Conservation (phyloP, 805 yeast species). For the Limtongia smithiae region DNA sequence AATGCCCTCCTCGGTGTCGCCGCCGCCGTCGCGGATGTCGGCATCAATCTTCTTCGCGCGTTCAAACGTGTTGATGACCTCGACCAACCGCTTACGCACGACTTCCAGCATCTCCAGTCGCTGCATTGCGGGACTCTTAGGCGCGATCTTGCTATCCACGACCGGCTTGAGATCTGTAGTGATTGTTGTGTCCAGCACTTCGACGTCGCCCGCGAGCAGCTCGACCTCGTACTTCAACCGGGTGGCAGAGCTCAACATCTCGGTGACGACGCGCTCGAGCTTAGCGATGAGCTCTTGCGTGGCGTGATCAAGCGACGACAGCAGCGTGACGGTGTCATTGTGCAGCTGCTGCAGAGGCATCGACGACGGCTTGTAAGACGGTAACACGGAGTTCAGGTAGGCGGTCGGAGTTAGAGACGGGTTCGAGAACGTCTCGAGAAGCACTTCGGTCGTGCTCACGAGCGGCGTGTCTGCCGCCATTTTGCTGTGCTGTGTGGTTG, state of each 20-base stretch:
- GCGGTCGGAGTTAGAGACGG: slow-evolving; percentile 21
- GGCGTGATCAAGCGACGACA: slow-evolving; percentile 25
- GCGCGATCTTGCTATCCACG: slow-evolving; percentile 17
- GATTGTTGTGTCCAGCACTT: slow-evolving; percentile 11
- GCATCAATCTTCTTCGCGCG: slow-evolving; percentile 17
- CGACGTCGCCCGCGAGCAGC: slow-evolving; percentile 26
- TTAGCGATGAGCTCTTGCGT: slow-evolving; percentile 24
- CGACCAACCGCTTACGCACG: slow-evolving; percentile 23
- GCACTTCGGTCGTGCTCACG: slow-evolving; percentile 6
- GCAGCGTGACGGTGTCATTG: slow-evolving; percentile 17
- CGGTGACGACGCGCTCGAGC: slow-evolving; percentile 22
- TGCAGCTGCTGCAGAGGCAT: slow-evolving; percentile 20
- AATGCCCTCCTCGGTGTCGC: slow-evolving; percentile 12
- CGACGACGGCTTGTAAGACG: slow-evolving; percentile 9
- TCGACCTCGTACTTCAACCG: slow-evolving; percentile 28
- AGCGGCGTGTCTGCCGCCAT: not conserved
- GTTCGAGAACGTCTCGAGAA: slow-evolving; percentile 19
- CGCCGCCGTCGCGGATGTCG: slow-evolving; percentile 11
- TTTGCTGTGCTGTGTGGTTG: not conserved
- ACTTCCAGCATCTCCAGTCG: slow-evolving; percentile 25
- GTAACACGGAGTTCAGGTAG: slow-evolving; percentile 23
- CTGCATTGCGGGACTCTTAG: slow-evolving; percentile 24
- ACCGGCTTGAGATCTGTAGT: slow-evolving; percentile 12
- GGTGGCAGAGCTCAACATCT: slow-evolving; percentile 22
- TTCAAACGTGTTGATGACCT: slow-evolving; percentile 19